Conservation (phyloP, 805 yeast species). For the Torulaspora franciscae region DNA sequence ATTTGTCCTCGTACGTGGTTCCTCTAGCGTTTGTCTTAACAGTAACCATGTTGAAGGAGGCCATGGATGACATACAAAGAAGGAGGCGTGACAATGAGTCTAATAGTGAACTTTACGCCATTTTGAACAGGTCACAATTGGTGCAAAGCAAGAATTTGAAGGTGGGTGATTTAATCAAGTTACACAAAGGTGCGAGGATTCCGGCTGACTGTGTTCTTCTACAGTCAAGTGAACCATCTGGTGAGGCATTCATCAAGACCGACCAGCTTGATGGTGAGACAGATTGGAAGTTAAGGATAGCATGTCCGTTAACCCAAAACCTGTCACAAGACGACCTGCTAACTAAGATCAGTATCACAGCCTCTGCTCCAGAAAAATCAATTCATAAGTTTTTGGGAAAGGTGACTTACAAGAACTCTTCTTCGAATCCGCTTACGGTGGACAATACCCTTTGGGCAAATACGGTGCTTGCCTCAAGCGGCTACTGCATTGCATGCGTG, state of each 20-base stretch:
- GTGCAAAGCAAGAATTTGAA: constrained; percentile 58
- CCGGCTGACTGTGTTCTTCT: constrained; percentile 91
- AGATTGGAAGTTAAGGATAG: constrained; percentile 92
- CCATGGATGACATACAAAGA: constrained; percentile 87
- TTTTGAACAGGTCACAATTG: constrained; percentile 43
- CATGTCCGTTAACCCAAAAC: constrained; percentile 67
- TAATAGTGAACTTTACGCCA: constrained; percentile 76
- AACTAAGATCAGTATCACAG: constrained; percentile 52
- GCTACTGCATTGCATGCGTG: constrained; percentile 82
- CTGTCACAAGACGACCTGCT: constrained; percentile 46
- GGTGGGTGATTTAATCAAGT: constrained; percentile 79
- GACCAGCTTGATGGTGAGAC: constrained; percentile 99
- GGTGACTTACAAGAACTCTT: constrained; percentile 51
- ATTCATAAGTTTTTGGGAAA: constrained; percentile 81
- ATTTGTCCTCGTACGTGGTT: constrained; percentile 84
- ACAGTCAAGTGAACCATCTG: constrained; percentile 74
- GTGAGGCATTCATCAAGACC: constrained; percentile 91
- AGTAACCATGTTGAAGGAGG: constrained; percentile 94
- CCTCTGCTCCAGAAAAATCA: constrained; percentile 77
- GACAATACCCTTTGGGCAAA: constrained; percentile 98
- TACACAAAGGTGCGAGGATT: constrained; percentile 77
- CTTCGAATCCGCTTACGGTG: constrained; percentile 60
- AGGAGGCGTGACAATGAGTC: constrained; percentile 87
- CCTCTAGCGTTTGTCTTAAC: constrained; percentile 89
- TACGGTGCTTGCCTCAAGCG: constrained; percentile 86